These are phyloP conservation scores for Pythium brassicae DNA, from an alignment of 352 stramenopile genomes.

Conservation along the genomic window DNA sequence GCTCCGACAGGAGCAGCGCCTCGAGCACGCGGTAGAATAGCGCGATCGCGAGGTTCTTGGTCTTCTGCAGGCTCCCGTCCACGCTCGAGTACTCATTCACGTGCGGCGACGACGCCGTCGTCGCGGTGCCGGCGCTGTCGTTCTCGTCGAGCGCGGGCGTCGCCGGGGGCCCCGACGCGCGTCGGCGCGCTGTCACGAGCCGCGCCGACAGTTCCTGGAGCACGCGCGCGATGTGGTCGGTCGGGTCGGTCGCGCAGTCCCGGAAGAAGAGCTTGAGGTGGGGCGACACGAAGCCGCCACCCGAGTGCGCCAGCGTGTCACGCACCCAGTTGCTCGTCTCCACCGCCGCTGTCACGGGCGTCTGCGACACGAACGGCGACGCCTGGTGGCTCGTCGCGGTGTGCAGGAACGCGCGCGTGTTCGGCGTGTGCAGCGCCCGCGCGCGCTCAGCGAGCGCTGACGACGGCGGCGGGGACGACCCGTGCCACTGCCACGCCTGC, in stretches of 20 bases:
- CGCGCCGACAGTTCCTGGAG: slow-evolving; percentile 46
- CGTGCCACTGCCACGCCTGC: slow-evolving; percentile 72
- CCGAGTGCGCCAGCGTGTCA: slow-evolving; percentile 30
- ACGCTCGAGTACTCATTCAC: slow-evolving; percentile 36
- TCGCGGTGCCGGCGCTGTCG: not conserved
- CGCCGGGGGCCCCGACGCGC: slow-evolving; percentile 2
- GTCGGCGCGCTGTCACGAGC: slow-evolving; percentile 36
- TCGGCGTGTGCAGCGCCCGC: slow-evolving; percentile 29
- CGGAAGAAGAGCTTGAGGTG: slow-evolving; percentile 57
- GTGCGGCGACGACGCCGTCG: not conserved
- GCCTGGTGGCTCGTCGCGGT: slow-evolving; percentile 22
- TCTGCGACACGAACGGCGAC: slow-evolving; percentile 53
- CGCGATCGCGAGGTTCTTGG: slow-evolving; percentile 53
- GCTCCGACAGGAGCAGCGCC: slow-evolving; percentile 62
- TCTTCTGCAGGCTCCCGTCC: slow-evolving; percentile 75
- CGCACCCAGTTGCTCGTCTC: slow-evolving; percentile 84
- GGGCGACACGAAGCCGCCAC: slow-evolving; percentile 27
- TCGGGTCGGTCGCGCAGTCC: slow-evolving; percentile 52
- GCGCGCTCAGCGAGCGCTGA: slow-evolving; percentile 4
- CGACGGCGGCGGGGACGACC: slow-evolving; percentile 38
- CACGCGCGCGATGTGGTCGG: slow-evolving; percentile 44
- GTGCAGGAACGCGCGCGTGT: slow-evolving; percentile 19
- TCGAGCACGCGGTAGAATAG: slow-evolving; percentile 85
- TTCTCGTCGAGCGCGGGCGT: slow-evolving; percentile 9
- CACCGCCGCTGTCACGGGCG: slow-evolving; percentile 71